phyloP scores from a whole-genome alignment of 2,329 filamentous ascomycete species.

The Penicillium sp. region DNA sequence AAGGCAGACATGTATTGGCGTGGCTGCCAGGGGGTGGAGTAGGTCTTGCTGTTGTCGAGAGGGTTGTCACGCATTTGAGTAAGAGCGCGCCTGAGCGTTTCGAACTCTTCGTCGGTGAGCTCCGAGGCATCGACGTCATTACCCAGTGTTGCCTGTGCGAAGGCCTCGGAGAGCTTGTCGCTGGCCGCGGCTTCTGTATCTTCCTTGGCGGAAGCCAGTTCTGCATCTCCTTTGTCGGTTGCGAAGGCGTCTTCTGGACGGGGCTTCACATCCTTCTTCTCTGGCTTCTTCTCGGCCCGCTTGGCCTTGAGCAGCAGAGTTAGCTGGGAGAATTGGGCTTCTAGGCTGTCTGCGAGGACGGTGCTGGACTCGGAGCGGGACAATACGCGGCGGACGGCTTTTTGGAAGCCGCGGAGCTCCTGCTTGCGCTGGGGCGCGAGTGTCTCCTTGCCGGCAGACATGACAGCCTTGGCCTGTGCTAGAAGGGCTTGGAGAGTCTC shows the following conservation, averaged over 20 bases:
- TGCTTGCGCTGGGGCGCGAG: slow-evolving; percentile 72
- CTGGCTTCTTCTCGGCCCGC: slow-evolving; percentile 26
- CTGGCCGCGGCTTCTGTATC: slow-evolving; percentile 21
- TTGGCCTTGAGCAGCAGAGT: slow-evolving; percentile 50
- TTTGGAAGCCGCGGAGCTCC: slow-evolving; percentile 70
- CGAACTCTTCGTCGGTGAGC: slow-evolving; percentile 51
- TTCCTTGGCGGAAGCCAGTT: slow-evolving; percentile 14
- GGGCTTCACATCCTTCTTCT: slow-evolving; percentile 14
- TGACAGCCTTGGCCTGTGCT: slow-evolving; percentile 59
- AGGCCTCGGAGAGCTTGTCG: slow-evolving; percentile 36
- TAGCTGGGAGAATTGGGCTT: slow-evolving; percentile 56
- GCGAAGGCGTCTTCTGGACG: slow-evolving; percentile 8
- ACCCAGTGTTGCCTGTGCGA: slow-evolving; percentile 34
- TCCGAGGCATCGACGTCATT: slow-evolving; percentile 44
- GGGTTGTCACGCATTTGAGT: slow-evolving; percentile 71
- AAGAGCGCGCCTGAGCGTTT: slow-evolving; percentile 57
- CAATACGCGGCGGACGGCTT: slow-evolving; percentile 63
- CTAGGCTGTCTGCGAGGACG: slow-evolving; percentile 49
- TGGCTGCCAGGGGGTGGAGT: slow-evolving; percentile 86
- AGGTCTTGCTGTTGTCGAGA: slow-evolving; percentile 74
- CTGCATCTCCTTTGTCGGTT: slow-evolving; percentile 14
- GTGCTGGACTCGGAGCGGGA: slow-evolving; percentile 51
- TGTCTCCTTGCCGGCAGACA: slow-evolving; percentile 52
- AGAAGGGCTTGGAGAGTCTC: slow-evolving; percentile 57
- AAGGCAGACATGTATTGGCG: slow-evolving; percentile 86